These are phyloP conservation scores for Chionographis japonica DNA, from an alignment of 106 monocot species.

Conservation along the genomic window DNA sequence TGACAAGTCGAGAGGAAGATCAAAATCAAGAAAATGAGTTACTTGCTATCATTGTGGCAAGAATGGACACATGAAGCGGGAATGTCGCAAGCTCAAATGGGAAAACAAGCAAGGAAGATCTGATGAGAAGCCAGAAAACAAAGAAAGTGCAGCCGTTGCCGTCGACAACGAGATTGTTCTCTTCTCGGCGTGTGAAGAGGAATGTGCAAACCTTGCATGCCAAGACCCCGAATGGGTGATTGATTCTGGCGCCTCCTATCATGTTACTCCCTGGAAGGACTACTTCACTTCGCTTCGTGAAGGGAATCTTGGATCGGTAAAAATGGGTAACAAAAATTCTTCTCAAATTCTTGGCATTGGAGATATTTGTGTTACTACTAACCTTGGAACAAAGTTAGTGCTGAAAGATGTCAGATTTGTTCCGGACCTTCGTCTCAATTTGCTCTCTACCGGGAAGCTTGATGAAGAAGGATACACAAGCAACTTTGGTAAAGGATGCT, in stretches of 20 bases:
- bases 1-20: too few relatives aligned
- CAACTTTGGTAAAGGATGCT: neutral
- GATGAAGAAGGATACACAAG: neutral
- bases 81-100: too few relatives aligned
- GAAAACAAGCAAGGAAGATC: too few relatives aligned
- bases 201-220: neutral
- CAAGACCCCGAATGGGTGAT: neutral
- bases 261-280: neutral
- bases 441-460: neutral
- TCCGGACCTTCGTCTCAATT: neutral
- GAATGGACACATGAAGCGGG: too few relatives aligned
- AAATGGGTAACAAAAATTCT: neutral
- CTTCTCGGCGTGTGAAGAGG: neutral
- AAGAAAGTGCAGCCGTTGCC: too few relatives aligned
- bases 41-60: too few relatives aligned
- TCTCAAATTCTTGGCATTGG: neutral
- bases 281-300: neutral
- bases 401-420: neutral
- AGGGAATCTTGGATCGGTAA: neutral
- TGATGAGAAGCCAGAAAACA: too few relatives aligned
- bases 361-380: constrained; percentile 2
- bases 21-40: too few relatives aligned
- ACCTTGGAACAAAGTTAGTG: neutral
- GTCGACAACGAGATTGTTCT: neutral
- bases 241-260: neutral